Conservation (phyloP, 2,329 filamentous ascomycete species). For the Beauveria medogensis region DNA sequence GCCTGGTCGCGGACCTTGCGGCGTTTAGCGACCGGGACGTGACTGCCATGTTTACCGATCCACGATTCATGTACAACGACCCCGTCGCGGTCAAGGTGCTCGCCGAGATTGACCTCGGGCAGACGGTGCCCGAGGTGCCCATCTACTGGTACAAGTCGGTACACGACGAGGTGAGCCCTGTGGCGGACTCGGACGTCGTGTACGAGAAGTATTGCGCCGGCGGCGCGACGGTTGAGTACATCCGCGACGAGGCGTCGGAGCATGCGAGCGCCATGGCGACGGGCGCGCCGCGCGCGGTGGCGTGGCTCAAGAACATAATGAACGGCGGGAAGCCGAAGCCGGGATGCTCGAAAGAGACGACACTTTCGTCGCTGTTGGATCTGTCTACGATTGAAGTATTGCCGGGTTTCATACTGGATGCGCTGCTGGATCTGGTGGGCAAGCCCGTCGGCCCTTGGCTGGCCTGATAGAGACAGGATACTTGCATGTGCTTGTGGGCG, state of each 20-base stretch:
- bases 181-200: constrained; percentile 35
- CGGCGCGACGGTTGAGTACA: constrained; percentile 34
- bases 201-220: constrained; percentile 32
- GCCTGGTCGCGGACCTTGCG: constrained; percentile 17
- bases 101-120: constrained; percentile 22
- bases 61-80: constrained; percentile 19
- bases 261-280: constrained; percentile 20
- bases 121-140: constrained; percentile 28
- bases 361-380: neutral
- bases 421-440: constrained; percentile 2
- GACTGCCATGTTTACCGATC: constrained; percentile 31
- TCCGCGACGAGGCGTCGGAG: constrained; percentile 32
- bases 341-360: constrained; percentile 3
- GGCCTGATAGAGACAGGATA: neutral
- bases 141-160: constrained; percentile 44
- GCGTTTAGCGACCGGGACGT: constrained; percentile 28
- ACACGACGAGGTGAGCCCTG: constrained; percentile 34
- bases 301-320: constrained; percentile 14
- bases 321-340: neutral
- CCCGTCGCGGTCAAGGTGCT: constrained; percentile 19
- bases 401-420: neutral
- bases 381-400: neutral
- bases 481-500: neutral
- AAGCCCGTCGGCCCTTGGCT: neutral
- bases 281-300: constrained; percentile 13